Conservation (phyloP, 192 early-diverging fungal species). For the Jimgerdemannia lactiflua region DNA sequence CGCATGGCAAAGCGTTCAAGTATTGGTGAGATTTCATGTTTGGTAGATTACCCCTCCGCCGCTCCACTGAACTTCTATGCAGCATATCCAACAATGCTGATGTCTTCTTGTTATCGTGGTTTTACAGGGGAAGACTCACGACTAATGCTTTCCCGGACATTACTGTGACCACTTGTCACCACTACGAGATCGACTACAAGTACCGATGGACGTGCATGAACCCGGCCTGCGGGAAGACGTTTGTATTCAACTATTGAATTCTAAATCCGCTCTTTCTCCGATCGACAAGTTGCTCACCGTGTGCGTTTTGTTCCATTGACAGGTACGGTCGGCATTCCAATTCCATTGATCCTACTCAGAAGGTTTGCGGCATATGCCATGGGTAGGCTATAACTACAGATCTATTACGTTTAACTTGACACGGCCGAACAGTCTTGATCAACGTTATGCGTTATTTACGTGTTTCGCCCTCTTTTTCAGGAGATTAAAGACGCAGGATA, state of each 20-base stretch:
- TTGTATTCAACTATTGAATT: not conserved
- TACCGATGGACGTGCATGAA: not conserved
- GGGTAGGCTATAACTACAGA: not conserved
- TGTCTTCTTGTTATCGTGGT: too few species aligned
- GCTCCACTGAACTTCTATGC: not conserved
- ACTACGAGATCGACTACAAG: conserved; percentile 1
- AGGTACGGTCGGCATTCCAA: conserved; percentile 3
- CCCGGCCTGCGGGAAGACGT: not conserved
- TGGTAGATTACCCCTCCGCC: not conserved
- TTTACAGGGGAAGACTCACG: not conserved
- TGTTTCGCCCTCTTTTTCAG: not conserved
- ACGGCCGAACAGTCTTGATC: not conserved
- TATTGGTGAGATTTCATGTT: not conserved
- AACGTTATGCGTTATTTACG: not conserved
- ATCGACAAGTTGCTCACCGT: not conserved
- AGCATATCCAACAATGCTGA: too few species aligned
- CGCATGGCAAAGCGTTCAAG: conserved; percentile 2
- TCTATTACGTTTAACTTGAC: not conserved
- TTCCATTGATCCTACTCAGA: not conserved
- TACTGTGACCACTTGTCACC: not conserved
- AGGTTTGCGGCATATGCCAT: not conserved
- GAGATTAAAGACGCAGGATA: not conserved
- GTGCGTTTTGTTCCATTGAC: not conserved
- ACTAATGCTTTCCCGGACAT: not conserved
- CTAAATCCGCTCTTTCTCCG: not conserved